A percentile compares a stretch with the other conserved stretches of the same genome.
Evolutionary conservation across 352 stramenopile genomes (phyloP).

Genomic region (Peronospora tabacina): DNA sequence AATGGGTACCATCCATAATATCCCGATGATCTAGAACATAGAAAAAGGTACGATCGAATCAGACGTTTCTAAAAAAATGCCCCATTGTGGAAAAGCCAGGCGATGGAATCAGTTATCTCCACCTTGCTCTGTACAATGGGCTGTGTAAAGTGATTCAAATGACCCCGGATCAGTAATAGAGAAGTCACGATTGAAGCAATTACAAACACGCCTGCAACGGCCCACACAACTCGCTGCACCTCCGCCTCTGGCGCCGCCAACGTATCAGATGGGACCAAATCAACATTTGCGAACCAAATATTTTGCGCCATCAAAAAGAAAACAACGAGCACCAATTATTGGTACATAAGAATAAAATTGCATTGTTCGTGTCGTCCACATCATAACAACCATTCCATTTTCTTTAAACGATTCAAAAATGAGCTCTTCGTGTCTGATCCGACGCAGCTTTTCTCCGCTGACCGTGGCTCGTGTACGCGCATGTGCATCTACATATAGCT

Average conservation of each 20-base stretch:
- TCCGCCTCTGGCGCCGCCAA: slow-evolving; percentile 39
- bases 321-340: no score
- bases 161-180: slow-evolving; percentile 85
- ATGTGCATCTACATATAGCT: neutral
- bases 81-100: no score
- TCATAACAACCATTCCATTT: slow-evolving; percentile 3
- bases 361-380: neutral
- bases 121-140: slow-evolving; percentile 92
- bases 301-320: slow-evolving; percentile 14
- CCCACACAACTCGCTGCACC: slow-evolving; percentile 68
- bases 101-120: neutral
- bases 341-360: slow-evolving; percentile 9
- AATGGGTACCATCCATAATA: slow-evolving; percentile 98
- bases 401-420: slow-evolving; percentile 6
- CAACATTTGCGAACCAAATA: slow-evolving; percentile 16
- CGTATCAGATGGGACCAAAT: slow-evolving; percentile 16
- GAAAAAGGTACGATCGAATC: neutral
- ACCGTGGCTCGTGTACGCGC: slow-evolving; percentile 3
- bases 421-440: slow-evolving; percentile 20
- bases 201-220: slow-evolving; percentile 88
- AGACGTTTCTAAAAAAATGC: neutral
- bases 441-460: slow-evolving; percentile 16
- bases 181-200: slow-evolving; percentile 82
- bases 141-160: slow-evolving; percentile 89
- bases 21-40: slow-evolving; percentile 88